Percentiles rank a stretch among this genome's conserved stretches.
These are phyloP conservation scores for Blastocystis sp. DNA, from an alignment of 352 stramenopile genomes.

Conservation along the genomic window DNA sequence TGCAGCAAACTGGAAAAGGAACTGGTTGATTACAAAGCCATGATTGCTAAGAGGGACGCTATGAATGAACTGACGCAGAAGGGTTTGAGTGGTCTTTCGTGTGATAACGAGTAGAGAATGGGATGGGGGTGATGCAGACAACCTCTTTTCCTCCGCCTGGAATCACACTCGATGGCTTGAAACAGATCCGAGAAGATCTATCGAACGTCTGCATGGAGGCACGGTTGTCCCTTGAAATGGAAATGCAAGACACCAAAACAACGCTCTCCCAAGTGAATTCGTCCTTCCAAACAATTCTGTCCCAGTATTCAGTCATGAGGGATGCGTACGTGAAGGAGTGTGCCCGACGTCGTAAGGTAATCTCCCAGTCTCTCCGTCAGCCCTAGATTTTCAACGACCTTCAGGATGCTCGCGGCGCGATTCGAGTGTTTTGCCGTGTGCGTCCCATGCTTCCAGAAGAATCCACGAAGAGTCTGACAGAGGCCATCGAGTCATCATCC, in stretches of 20 bases:
- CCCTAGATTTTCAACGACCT: slow-evolving; percentile 60
- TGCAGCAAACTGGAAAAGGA: slow-evolving; percentile 4
- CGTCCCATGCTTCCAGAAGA: slow-evolving; percentile 48
- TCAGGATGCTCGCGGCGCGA: slow-evolving; percentile 46
- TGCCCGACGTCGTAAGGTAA: slow-evolving; percentile 35
- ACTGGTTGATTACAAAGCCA: not conserved
- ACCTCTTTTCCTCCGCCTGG: not conserved
- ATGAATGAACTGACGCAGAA: not conserved
- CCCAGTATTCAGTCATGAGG: slow-evolving; percentile 12
- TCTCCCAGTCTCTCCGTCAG: not conserved
- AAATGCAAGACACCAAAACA: slow-evolving; percentile 16
- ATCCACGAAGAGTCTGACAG: not conserved
- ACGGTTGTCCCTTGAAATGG: slow-evolving; percentile 52
- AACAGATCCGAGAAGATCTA: slow-evolving; percentile 48
- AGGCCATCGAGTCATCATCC: not conserved
- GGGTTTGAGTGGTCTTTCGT: not conserved
- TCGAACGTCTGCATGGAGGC: slow-evolving; percentile 51
- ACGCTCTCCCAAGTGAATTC: not conserved
- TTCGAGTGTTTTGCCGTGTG: slow-evolving; percentile 70
- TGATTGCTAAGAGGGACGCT: not conserved
- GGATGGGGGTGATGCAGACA: not conserved
- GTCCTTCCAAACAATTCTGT: not conserved
- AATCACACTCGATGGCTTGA: not conserved
- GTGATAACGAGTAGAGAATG: not conserved
- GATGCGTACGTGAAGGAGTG: slow-evolving; percentile 34